These are phyloP conservation scores for Auricularia sp. DNA, from an alignment of 768 basidiomycete species.

Conservation along the genomic window DNA sequence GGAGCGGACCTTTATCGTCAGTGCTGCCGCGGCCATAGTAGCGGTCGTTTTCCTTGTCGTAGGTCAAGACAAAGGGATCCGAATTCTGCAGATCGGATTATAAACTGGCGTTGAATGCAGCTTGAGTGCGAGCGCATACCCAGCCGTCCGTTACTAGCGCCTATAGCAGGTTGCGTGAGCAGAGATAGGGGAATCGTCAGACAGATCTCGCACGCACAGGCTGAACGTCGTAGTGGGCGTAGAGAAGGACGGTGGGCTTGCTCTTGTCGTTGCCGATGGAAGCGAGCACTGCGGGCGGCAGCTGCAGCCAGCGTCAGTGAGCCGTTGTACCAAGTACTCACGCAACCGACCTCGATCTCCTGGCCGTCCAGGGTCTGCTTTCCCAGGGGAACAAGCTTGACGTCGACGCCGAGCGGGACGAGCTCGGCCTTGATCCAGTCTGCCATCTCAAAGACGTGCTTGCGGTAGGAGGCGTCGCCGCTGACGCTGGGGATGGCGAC, in stretches of 20 bases:
- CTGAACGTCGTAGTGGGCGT: constrained; percentile 94
- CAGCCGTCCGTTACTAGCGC: constrained; percentile 63
- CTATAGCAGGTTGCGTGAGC: constrained; percentile 7
- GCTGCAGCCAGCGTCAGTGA: constrained; percentile 15
- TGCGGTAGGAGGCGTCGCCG: constrained; percentile 57
- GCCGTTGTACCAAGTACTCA: no score
- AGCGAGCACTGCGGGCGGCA: constrained; percentile 81
- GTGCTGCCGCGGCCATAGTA: constrained; percentile 80
- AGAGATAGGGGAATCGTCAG: neutral
- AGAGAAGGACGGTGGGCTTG: constrained; percentile 90
- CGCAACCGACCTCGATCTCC: constrained; percentile 28
- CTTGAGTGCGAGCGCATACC: constrained; percentile 20
- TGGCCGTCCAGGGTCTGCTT: constrained; percentile 64
- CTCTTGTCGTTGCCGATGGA: constrained; percentile 68
- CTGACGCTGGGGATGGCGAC: constrained; percentile 79
- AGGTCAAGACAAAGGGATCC: constrained; percentile 69
- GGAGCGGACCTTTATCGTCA: constrained; percentile 85
- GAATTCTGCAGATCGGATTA: constrained; percentile 25
- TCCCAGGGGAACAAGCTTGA: constrained; percentile 66
- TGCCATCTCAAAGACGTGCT: constrained; percentile 79
- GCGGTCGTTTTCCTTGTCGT: constrained; percentile 40
- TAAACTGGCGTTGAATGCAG: neutral
- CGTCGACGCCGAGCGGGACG: constrained; percentile 66
- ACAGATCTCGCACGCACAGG: constrained; percentile 42
- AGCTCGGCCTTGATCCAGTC: constrained; percentile 70